Base-by-base conservation (phyloP, 768 basidiomycete species). In the Boletus edulis region DNA sequence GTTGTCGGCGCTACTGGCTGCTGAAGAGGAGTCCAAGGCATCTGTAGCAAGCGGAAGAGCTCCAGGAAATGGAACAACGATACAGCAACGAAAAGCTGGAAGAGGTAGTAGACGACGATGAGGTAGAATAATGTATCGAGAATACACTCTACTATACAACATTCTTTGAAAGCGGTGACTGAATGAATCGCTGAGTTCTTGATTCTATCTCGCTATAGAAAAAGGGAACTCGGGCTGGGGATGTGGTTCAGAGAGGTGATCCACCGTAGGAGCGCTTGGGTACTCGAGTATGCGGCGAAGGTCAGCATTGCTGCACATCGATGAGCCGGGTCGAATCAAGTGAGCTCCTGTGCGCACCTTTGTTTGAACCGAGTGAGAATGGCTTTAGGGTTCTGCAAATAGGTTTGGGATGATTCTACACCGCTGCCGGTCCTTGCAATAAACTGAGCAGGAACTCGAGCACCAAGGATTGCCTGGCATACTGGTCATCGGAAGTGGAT, bases 311-410 rank as follows among this genome's bases (percentile, higher is more conserved):
- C 84, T 85, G 62, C 29, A 22, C 39, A 24, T 37, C 37, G 37
- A 37, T 65, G 55, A 59, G 42, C 34, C 38, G 32, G 46, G 51
- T 62, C 57, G 32, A 20, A 41, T n/a, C 27, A 29, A 11, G 27
- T 12, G 24, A 27, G 18, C 3, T 14, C 22, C 10, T 38, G 14
- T 13, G 27, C 69, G 24, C 56, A 85, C 89, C 87, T 82, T 56
- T 85, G 81, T 67, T 85, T 89, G 68, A 86, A 91, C 61, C 81
- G 84, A 3, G 81, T 68, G 12, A 91, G 71, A 24, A 81, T 72
- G 10, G 74, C 69, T 22, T 78, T 77, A 14, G 84, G 80, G 27
- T 81, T 76, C 50, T 69, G 71, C 15, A 66, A 35, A 48, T 51
- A 46, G 6, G 61, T 44, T 15, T 71, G 71, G 5, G 69, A 71